Conservation (phyloP, 1,284 basidiomycete genomes). For the Sporisorium scitamineum region DNA sequence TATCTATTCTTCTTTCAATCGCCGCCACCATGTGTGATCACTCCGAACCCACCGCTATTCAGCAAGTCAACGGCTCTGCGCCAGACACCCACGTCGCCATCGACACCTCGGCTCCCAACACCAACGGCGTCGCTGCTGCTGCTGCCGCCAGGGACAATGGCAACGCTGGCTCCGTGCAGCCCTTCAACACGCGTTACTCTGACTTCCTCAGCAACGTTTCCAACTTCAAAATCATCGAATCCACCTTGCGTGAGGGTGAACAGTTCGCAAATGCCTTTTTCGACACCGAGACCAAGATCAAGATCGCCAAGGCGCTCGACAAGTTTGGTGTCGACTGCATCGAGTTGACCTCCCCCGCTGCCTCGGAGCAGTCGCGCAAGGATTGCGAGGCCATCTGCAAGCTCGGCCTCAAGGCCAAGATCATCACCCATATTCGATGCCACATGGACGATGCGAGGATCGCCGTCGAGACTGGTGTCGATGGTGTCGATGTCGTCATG, state of each 20-base stretch:
- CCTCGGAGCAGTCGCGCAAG: constrained; percentile 91
- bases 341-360: constrained; percentile 97
- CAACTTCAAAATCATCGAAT: constrained; percentile 85
- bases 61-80: constrained; percentile 58
- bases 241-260: constrained; percentile 95
- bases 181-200: constrained; percentile 58
- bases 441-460: constrained; percentile 99
- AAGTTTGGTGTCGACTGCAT: constrained; percentile 93
- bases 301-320: constrained; percentile 84
- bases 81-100: constrained; percentile 64
- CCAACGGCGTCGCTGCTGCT: constrained; percentile 16
- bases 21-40: constrained; percentile 56
- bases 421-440: constrained; percentile 98
- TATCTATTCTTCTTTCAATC: not conserved
- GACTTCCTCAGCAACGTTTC: constrained; percentile 69
- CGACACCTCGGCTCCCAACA: constrained; percentile 51
- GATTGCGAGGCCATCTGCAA: constrained; percentile 99
- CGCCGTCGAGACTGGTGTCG: constrained; percentile 96
- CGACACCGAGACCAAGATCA: constrained; percentile 99
- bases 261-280: constrained; percentile 99
- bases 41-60: constrained; percentile 46
- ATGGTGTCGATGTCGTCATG: constrained; percentile 99
- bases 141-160: constrained; percentile 41
- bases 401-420: constrained; percentile 95
- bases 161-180: constrained; percentile 50